Evolutionary conservation across 2,329 filamentous ascomycete species (phyloP).

Genomic region (Sarocladium brachiariae): DNA sequence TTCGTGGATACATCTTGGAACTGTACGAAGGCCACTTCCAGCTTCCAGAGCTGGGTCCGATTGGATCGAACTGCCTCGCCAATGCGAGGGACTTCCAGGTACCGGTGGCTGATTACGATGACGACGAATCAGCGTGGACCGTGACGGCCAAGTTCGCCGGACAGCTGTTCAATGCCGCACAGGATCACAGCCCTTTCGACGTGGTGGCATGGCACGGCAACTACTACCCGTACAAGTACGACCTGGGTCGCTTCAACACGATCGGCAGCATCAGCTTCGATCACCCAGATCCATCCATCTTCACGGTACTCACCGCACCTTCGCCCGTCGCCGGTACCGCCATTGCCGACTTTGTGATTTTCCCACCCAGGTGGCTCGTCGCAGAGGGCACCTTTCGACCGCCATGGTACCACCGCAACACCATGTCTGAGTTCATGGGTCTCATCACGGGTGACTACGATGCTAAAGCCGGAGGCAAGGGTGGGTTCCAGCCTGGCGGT

Average conservation of each 20-base stretch:
- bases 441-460: conserved; percentile 52
- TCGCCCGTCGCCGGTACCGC: conserved; percentile 55
- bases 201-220: conserved; percentile 63
- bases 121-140: conserved; percentile 26
- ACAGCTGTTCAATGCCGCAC: conserved; percentile 49
- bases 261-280: conserved; percentile 68
- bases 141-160: conserved; percentile 52
- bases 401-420: conserved; percentile 67
- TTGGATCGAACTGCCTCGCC: conserved; percentile 60
- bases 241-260: conserved; percentile 59
- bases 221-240: conserved; percentile 63
- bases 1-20: conserved; percentile 63
- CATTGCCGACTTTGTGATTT: conserved; percentile 66
- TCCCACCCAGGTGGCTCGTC: conserved; percentile 66
- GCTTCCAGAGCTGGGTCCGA: conserved; percentile 54
- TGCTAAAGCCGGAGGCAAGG: conserved; percentile 37
- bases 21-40: conserved; percentile 60
- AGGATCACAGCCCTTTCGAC: conserved; percentile 58
- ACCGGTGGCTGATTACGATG: conserved; percentile 48
- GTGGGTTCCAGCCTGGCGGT: conserved; percentile 39
- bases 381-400: conserved; percentile 64
- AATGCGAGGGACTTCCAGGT: conserved; percentile 64
- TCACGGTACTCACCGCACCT: conserved; percentile 61
- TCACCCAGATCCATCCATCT: conserved; percentile 75
- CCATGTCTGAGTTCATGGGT: conserved; percentile 60